phyloP scores from a whole-genome alignment of 2,329 filamentous ascomycete species.

The Aspergillus quadricinctus region DNA sequence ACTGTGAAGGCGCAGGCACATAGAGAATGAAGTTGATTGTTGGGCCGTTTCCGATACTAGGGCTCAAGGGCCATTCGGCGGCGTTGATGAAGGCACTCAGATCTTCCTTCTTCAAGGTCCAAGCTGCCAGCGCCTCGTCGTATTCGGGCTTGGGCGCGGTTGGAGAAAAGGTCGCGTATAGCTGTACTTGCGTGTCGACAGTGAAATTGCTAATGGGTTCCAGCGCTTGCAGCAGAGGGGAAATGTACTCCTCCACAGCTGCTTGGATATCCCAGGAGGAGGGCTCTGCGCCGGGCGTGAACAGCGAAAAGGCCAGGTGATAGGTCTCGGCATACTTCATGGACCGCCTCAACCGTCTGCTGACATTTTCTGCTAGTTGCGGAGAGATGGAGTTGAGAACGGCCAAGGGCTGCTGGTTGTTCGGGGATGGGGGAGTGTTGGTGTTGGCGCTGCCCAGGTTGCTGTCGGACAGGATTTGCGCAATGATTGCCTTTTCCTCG shows the following conservation, averaged over 20 bases:
- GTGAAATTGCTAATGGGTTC: slow-evolving; percentile 89
- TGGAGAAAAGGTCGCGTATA: slow-evolving; percentile 71
- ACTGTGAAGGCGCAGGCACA: slow-evolving; percentile 65
- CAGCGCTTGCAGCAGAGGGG: slow-evolving; percentile 74
- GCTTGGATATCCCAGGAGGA: slow-evolving; percentile 88
- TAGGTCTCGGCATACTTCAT: slow-evolving; percentile 92
- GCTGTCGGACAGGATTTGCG: slow-evolving; percentile 63
- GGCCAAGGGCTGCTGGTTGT: slow-evolving; percentile 25
- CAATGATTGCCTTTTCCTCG: slow-evolving; percentile 84
- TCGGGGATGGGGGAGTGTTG: slow-evolving; percentile 18
- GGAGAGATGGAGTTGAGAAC: slow-evolving; percentile 39
- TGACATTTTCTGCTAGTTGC: slow-evolving; percentile 54
- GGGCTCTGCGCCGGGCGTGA: slow-evolving; percentile 71
- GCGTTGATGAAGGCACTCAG: slow-evolving; percentile 94
- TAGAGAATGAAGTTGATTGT: slow-evolving; percentile 97
- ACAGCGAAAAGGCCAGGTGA: slow-evolving; percentile 92
- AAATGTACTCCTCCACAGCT: slow-evolving; percentile 75
- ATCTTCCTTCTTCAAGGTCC: slow-evolving; percentile 74
- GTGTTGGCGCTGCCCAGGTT: slow-evolving; percentile 21
- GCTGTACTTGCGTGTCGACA: slow-evolving; percentile 90
- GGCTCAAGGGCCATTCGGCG: slow-evolving; percentile 93
- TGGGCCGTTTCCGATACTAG: slow-evolving; percentile 86
- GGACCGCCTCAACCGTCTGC: slow-evolving; percentile 70
- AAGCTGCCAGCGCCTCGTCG: slow-evolving; percentile 53
- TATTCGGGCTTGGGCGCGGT: slow-evolving; percentile 56